Percentiles rank a stretch among this genome's conserved stretches.
Evolutionary conservation across 2,329 filamentous ascomycete genomes (phyloP).

Genomic region (Arthroderma uncinatum): DNA sequence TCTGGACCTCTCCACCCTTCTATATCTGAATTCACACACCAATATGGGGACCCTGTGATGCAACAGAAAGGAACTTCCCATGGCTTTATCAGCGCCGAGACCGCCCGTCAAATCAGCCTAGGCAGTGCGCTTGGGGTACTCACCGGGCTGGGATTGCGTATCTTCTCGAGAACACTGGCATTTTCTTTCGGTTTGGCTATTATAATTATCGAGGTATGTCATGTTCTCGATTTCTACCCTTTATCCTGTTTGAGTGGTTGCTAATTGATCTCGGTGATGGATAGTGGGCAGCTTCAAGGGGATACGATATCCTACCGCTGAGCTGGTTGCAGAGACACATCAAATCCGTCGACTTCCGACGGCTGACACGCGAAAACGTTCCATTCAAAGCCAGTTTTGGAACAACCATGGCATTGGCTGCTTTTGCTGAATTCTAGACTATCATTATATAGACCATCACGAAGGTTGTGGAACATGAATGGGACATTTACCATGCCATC

Average conservation of each 20-base stretch:
- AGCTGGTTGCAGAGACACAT: constrained; percentile 32
- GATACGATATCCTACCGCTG: constrained; percentile 36
- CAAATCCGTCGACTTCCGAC: constrained; percentile 31
- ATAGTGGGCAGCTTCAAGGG: constrained; percentile 37
- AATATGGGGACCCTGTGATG: constrained; percentile 9
- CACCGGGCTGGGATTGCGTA: constrained; percentile 33
- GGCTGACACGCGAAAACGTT: constrained; percentile 29
- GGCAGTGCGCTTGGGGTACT: constrained; percentile 37
- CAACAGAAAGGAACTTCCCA: constrained; percentile 15
- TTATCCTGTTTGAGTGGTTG: background rate
- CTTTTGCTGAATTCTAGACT: constrained; percentile 34
- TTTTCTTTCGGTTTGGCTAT: constrained; percentile 35
- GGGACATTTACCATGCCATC: background rate
- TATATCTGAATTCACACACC: constrained; percentile 2
- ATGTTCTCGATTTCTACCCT: background rate
- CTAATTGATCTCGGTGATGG: background rate
- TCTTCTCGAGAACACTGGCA: constrained; percentile 36
- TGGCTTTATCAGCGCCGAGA: constrained; percentile 23
- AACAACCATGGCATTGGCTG: constrained; percentile 34
- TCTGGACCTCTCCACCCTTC: constrained; percentile 7
- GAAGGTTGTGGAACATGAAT: background rate
- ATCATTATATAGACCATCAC: background rate
- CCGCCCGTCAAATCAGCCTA: constrained; percentile 36
- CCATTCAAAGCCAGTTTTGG: constrained; percentile 40
- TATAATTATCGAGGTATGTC: constrained; percentile 34